Percentiles rank a stretch among this genome's conserved stretches.
Conservation (phyloP, 2,329 filamentous ascomycete species). For the Rhinocladiella similis region DNA sequence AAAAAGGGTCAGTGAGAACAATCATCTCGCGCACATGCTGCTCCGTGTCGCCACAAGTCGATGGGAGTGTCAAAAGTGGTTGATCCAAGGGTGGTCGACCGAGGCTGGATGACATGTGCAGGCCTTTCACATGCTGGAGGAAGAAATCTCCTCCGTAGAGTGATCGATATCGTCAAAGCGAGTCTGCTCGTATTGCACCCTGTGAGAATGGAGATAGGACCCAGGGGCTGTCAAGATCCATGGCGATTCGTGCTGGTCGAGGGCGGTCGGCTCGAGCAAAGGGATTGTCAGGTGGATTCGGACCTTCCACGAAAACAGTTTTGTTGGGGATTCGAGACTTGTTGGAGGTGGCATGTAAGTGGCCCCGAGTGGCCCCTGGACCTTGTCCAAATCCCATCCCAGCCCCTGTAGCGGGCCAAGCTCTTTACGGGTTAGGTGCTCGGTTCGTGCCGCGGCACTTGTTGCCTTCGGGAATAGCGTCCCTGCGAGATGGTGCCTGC, state of each 20-base stretch:
- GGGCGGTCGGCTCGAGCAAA: neutral
- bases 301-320: conserved; percentile 16
- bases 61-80: neutral
- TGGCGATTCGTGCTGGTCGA: neutral
- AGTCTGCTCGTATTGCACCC: no score
- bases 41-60: neutral
- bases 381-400: neutral
- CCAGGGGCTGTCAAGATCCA: neutral
- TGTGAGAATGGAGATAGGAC: neutral
- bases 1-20: neutral
- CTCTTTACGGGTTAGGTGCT: neutral
- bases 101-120: conserved; percentile 7
- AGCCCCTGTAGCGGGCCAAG: neutral
- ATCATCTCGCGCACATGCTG: conserved; percentile 8
- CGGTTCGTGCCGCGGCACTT: conserved; percentile 9
- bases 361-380: neutral
- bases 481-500: conserved; percentile 1
- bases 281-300: conserved; percentile 3
- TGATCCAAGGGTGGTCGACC: no score
- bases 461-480: neutral
- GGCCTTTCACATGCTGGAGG: neutral
- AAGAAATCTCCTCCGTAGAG: neutral
- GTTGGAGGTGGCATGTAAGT: conserved; percentile 8
- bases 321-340: conserved; percentile 21
- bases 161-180: no score